Conservation (phyloP, 306 rosid genomes). For the Quercus ilex region DNA sequence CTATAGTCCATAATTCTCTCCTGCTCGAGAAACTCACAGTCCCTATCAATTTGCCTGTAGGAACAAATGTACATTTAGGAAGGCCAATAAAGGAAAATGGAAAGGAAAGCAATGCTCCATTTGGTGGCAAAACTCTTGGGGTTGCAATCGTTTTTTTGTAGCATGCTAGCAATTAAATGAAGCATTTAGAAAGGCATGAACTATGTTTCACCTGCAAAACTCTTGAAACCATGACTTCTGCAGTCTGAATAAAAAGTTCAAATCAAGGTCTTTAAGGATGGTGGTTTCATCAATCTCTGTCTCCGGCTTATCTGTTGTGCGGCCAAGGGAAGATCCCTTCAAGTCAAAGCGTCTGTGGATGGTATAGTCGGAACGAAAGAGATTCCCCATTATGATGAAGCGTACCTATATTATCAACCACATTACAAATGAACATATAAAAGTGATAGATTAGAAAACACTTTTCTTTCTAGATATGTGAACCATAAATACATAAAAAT, state of each 20-base stretch:
- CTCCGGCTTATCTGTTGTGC: constrained; percentile 67
- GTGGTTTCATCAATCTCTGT: constrained; percentile 81
- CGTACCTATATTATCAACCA: constrained; percentile 57
- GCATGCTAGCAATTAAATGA: neutral
- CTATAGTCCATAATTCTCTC: constrained; percentile 97
- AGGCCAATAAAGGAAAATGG: neutral
- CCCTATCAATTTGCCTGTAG: constrained; percentile 77
- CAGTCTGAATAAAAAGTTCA: constrained; percentile 71
- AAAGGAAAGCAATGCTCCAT: constrained; percentile 4
- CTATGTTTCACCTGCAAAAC: constrained; percentile 62
- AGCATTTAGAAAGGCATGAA: constrained; percentile 6
- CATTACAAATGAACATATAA: neutral
- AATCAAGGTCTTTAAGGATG: constrained; percentile 93
- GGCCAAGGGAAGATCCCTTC: constrained; percentile 94
- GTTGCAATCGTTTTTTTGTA: neutral
- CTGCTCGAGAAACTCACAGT: constrained; percentile 86
- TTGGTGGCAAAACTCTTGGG: neutral
- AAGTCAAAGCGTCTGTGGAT: constrained; percentile 83
- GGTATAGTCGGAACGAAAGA: constrained; percentile 56
- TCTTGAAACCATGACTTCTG: constrained; percentile 71
- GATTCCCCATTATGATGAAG: constrained; percentile 92
- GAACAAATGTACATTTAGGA: neutral
- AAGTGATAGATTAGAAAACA: neutral
- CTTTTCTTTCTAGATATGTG: neutral
- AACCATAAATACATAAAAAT: constrained; percentile 1